Conservation (phyloP, 2,329 filamentous ascomycete genomes). For the Talaromyces sp. region DNA sequence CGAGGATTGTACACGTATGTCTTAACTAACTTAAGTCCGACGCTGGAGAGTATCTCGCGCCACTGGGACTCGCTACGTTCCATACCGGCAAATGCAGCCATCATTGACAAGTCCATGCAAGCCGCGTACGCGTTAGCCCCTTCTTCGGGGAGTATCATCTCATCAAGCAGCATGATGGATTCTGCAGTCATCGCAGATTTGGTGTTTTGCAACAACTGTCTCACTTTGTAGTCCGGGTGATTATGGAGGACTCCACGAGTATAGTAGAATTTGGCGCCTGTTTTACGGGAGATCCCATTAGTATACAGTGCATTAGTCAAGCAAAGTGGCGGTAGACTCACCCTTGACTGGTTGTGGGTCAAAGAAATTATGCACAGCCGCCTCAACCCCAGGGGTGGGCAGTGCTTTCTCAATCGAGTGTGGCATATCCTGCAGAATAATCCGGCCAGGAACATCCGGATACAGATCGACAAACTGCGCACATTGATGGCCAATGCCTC, state of each 20-base stretch:
- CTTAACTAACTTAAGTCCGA: not conserved
- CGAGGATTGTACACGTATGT: not conserved
- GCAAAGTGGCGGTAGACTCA: not conserved
- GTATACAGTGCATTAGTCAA: not conserved
- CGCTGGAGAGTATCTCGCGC: slow-evolving; percentile 10
- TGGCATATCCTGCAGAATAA: slow-evolving; percentile 47
- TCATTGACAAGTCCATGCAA: slow-evolving; percentile 33
- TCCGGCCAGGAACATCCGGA: slow-evolving; percentile 32
- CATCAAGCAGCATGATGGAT: slow-evolving; percentile 38
- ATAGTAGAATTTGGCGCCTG: slow-evolving; percentile 7
- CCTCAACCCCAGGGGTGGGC: slow-evolving; percentile 11
- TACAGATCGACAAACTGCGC: slow-evolving; percentile 31
- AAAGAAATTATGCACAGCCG: slow-evolving; percentile 17
- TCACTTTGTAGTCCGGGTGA: not conserved
- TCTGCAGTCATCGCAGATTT: slow-evolving; percentile 9
- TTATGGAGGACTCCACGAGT: not conserved
- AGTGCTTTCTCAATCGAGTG: slow-evolving; percentile 27
- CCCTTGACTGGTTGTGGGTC: not conserved
- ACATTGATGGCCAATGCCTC: slow-evolving; percentile 17
- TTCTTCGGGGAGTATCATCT: slow-evolving; percentile 32
- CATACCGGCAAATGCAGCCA: slow-evolving; percentile 23
- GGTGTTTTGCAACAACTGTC: not conserved
- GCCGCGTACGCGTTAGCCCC: slow-evolving; percentile 24
- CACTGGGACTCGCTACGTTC: slow-evolving; percentile 32
- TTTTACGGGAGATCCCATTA: not conserved